Conservation (phyloP, 768 basidiomycete species). For the Boletus insuetus region DNA sequence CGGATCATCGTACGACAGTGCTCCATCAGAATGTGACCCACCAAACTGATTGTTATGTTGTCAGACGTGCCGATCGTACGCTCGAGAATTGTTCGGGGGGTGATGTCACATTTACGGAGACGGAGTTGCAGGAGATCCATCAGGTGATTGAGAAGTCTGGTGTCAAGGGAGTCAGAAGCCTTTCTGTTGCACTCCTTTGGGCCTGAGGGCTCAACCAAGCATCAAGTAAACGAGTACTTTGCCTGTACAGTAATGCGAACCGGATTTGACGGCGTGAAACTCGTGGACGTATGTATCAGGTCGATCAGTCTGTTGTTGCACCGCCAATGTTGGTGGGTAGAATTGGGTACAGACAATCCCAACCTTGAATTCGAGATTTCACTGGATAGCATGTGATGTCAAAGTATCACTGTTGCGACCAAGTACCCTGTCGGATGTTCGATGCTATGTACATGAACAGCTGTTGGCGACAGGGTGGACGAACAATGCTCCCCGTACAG, state of each 20-base stretch:
- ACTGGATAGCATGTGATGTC: not conserved
- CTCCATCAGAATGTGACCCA: not conserved
- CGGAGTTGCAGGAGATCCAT: slow-evolving; percentile 41
- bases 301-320: not conserved
- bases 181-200: slow-evolving; percentile 30
- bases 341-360: too few species aligned
- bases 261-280: not conserved
- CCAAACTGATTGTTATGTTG: not conserved
- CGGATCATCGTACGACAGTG: slow-evolving; percentile 39
- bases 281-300: not conserved
- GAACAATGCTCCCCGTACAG: not conserved
- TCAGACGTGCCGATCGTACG: slow-evolving; percentile 37
- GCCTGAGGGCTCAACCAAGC: slow-evolving; percentile 17
- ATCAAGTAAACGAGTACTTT: not conserved
- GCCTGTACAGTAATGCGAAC: not conserved
- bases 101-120: slow-evolving; percentile 38
- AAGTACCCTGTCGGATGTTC: not conserved
- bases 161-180: slow-evolving; percentile 42
- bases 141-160: slow-evolving; percentile 33
- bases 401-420: not conserved
- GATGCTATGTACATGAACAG: slow-evolving; percentile 12
- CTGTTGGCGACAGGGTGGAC: not conserved
- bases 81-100: slow-evolving; percentile 45
- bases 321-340: not conserved
- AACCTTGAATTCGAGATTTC: not conserved